A percentile compares a stretch with the other conserved stretches of the same genome.
phyloP scores from a whole-genome alignment of 768 basidiomycete genomes.

The Auricularia auricula-judae region DNA sequence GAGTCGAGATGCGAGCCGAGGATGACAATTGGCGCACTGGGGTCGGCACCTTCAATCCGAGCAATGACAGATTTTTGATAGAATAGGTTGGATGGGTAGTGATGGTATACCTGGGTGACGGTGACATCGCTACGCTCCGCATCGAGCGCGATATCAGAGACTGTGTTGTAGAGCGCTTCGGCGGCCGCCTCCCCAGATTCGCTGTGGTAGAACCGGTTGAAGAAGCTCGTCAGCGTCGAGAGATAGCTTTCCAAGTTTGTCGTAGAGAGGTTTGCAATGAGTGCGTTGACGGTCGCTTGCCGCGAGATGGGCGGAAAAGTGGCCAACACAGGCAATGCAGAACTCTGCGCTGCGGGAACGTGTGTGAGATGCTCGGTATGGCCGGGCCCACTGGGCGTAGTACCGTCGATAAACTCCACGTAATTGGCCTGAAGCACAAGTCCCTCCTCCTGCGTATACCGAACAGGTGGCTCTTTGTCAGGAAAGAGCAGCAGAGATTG shows the following conservation, averaged over 20 bases:
- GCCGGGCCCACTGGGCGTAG: neutral
- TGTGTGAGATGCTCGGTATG: neutral
- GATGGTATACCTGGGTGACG: neutral
- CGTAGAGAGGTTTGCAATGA: neutral
- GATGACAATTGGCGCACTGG: slow-evolving; percentile 31
- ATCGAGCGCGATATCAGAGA: neutral
- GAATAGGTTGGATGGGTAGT: neutral
- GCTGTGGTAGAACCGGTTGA: neutral
- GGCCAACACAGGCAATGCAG: neutral
- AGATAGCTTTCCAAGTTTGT: neutral
- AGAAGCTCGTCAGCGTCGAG: neutral
- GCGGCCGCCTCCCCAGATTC: neutral
- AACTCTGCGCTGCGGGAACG: neutral
- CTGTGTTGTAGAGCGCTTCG: neutral
- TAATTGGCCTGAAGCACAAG: neutral
- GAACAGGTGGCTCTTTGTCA: neutral
- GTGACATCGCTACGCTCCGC: neutral
- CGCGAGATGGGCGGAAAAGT: neutral
- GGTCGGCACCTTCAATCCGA: slow-evolving; percentile 2
- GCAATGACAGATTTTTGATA: slow-evolving; percentile 2
- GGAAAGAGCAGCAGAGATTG: neutral
- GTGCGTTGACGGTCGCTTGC: neutral
- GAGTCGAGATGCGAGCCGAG: slow-evolving; percentile 86
- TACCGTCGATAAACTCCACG: neutral
- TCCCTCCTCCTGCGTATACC: neutral